Evolutionary conservation across 306 rosid genomes (phyloP), one percentile per base, ranked within the genome.

Genomic region (Malus orientalis): DNA sequence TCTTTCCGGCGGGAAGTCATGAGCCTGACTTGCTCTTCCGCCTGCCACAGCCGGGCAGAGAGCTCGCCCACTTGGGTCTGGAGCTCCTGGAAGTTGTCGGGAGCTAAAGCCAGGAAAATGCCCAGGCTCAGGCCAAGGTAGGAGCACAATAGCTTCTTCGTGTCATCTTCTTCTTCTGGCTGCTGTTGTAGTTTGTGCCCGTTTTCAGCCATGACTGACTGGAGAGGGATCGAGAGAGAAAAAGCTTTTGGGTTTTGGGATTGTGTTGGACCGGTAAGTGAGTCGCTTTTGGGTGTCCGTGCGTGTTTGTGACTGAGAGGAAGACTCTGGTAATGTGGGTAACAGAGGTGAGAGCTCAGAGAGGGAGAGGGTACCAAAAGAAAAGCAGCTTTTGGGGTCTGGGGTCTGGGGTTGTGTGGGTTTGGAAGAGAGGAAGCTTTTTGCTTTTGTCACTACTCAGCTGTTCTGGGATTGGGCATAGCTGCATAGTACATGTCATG

Each of bases 1-100:
- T 93, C 98, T 44, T 85, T 87, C 0, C 98, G 76, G 40, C 98
- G 79, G 3, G 85, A 93, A 69, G 78, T 81, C 92, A 90, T 86
- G 82, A 82, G 81, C 14, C 82, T 69, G 25, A 93, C 82, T 45
- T 86, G 91, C 60, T 89, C 96, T 40, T 90, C 91, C 1, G 93
- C 97, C 2, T 79, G 81, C 16, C 65, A 64, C 0, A 80, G 73
- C 60, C 81, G 71, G 55, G 20, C 19, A 3, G 90, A 58, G 0
- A 89, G 89, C 40, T 83, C 74, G n/a, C 82, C 70, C 16, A 78
- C 77, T 49, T 81, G 84, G 38, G 49, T 38, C 53, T 84, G 82
- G 4, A 80, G 84, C 69, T 57, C 71, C 8, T 51, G 80, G 11
- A 83, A 64, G 29, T 86, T 88, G 54, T 58, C 79, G 5, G 96